Base-by-base conservation (phyloP, 768 basidiomycete genomes). In the Tylopilus vinaceipallidus region DNA sequence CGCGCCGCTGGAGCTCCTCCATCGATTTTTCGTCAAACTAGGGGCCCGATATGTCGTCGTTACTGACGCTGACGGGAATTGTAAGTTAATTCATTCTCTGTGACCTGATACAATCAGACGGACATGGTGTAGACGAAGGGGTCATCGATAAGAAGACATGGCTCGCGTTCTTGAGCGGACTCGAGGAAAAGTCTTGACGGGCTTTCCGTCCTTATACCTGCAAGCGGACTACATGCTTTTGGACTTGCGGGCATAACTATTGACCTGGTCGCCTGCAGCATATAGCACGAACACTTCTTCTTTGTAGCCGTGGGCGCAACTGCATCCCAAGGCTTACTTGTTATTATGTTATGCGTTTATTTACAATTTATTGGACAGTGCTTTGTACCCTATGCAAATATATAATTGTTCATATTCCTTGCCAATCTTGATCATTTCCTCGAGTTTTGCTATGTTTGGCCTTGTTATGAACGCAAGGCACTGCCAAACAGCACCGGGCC, bases 71-170 rank as follows among this genome's bases (percentile, higher is more conserved):
- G 83, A 91, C 44, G 95, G 95, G 6, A 70, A 83, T 38, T 98
- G 91, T 92, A 63, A 63, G 85, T 44, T 11, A 64, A 27, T 44
- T 32, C 27, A 14, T 39, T 32, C 42, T 46, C 22, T 42, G 29
- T 20, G 30, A 45, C 11, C 50, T 17, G 14, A 4, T 50, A 23
- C 29, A 26, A 13, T 41, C 22, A 52, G 19, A 49, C 37, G 1
- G 42, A 3, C 24, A 26, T 23, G n/a, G n/a, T 35, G 23, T 60
- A 92, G 91, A 94, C 62, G 83, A 88, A 60, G 97, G 97, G 8
- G 76, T 95, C 10, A 88, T 99, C 47, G 87, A 93, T 66, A 98
- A 98, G 77, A 95, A 95, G 71, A 81, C 80, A 0, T 99, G 94
- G 93, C 79, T 98, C 23, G 86, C 80, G 7, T 95, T 95, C 71